Evolutionary conservation across 2,329 filamentous ascomycete species (phyloP).

Genomic region (Botrytis galanthina): DNA sequence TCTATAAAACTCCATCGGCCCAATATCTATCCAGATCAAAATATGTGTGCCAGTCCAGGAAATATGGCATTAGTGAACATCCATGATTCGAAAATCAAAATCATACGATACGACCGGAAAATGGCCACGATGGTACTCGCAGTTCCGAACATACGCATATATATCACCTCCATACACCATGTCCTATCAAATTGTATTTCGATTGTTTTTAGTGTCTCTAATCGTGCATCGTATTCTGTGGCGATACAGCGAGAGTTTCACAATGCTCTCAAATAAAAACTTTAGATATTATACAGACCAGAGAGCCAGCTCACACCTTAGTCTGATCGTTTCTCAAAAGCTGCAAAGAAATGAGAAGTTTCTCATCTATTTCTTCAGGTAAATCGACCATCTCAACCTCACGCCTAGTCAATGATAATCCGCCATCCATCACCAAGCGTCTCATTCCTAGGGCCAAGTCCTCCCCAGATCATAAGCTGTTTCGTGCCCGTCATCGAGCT

Average conservation of each 20-base stretch:
- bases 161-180: no score
- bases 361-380: neutral
- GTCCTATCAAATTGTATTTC: no score
- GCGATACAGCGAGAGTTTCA: neutral
- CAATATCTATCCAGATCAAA: no score
- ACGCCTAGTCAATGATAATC: conserved; percentile 8
- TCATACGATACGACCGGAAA: no score
- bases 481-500: conserved; percentile 16
- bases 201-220: no score
- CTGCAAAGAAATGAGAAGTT: neutral
- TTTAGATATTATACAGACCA: neutral
- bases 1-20: no score
- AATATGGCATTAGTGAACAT: no score
- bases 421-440: conserved; percentile 15
- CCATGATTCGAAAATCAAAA: no score
- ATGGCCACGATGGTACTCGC: no score
- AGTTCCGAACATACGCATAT: no score
- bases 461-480: conserved; percentile 18
- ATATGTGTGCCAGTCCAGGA: no score
- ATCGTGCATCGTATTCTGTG: neutral
- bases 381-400: neutral
- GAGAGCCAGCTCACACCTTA: neutral
- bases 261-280: neutral
- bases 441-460: neutral
- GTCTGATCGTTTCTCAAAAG: neutral